These are phyloP conservation scores for Eucalyptus decipiens DNA, from an alignment of 345 rosid species.

Conservation along the genomic window DNA sequence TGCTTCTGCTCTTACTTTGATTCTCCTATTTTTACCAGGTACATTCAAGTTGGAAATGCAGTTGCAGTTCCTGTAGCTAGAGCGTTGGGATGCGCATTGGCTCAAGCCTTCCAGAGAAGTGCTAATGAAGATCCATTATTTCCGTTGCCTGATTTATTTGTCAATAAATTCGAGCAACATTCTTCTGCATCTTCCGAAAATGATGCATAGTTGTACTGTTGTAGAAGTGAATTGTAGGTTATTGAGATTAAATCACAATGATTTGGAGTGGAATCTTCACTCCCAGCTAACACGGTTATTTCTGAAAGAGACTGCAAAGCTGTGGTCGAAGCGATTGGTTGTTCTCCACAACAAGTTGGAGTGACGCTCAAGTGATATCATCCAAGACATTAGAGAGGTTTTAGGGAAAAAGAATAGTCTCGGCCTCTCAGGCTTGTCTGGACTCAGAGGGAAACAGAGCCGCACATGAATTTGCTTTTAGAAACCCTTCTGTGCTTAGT, in stretches of 20 bases:
- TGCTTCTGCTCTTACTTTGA: neutral
- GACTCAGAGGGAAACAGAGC: neutral
- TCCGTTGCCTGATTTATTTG: conserved; percentile 22
- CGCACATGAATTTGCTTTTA: neutral
- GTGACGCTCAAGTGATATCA: neutral
- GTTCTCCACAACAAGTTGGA: neutral
- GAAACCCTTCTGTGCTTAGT: neutral
- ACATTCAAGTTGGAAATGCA: conserved; percentile 72
- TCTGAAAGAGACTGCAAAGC: neutral
- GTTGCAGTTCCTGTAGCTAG: conserved; percentile 69
- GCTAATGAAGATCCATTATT: conserved; percentile 10
- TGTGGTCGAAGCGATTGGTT: neutral
- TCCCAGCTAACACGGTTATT: neutral
- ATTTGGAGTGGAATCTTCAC: neutral
- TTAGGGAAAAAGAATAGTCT: neutral
- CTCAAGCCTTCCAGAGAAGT: conserved; percentile 21
- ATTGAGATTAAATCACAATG: neutral
- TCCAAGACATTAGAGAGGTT: neutral
- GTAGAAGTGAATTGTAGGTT: neutral
- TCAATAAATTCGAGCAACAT: neutral
- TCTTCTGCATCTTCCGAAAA: conserved; percentile 16
- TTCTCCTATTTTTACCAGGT: conserved; percentile 11
- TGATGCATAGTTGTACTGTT: neutral
- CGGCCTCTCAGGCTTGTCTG: neutral
- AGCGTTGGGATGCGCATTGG: conserved; percentile 50